Percentiles rank a stretch among this genome's conserved stretches.
These are phyloP conservation scores for Aspergillus sp. DNA, from an alignment of 2,329 filamentous ascomycete species.

Conservation along the genomic window DNA sequence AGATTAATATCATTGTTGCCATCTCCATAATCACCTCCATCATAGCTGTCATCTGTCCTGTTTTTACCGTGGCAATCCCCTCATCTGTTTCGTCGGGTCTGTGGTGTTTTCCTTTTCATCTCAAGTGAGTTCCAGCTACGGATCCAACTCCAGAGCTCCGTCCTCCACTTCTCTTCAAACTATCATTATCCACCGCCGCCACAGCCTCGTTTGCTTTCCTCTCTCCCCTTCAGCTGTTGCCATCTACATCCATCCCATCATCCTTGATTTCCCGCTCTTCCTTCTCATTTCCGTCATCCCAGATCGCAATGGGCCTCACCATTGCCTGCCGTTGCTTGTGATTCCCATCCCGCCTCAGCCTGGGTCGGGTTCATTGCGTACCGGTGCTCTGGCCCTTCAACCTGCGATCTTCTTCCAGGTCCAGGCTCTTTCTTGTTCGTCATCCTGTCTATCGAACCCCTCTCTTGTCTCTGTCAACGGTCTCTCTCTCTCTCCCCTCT, in stretches of 20 bases:
- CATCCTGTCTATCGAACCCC: not conserved
- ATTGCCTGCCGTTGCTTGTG: conserved; percentile 8
- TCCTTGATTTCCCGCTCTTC: conserved; percentile 4
- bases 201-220: not conserved
- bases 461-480: not conserved
- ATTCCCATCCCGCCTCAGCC: conserved; percentile 5
- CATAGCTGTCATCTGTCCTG: too few relatives aligned
- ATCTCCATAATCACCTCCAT: too few relatives aligned
- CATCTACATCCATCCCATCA: conserved; percentile 2
- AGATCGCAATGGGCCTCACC: conserved; percentile 6
- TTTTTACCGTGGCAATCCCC: too few relatives aligned
- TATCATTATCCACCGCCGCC: conserved; percentile 2
- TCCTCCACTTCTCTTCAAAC: conserved; percentile 4
- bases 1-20: too few relatives aligned
- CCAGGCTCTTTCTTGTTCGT: not conserved
- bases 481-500: too few relatives aligned
- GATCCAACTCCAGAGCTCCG: not conserved
- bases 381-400: not conserved
- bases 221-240: not conserved
- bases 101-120: too few relatives aligned
- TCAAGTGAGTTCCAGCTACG: too few relatives aligned
- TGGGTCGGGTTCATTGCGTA: conserved; percentile 9
- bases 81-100: too few relatives aligned
- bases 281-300: conserved; percentile 5
- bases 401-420: not conserved